Conservation (phyloP, 352 stramenopile genomes). For the Phytophthora parvispora region DNA sequence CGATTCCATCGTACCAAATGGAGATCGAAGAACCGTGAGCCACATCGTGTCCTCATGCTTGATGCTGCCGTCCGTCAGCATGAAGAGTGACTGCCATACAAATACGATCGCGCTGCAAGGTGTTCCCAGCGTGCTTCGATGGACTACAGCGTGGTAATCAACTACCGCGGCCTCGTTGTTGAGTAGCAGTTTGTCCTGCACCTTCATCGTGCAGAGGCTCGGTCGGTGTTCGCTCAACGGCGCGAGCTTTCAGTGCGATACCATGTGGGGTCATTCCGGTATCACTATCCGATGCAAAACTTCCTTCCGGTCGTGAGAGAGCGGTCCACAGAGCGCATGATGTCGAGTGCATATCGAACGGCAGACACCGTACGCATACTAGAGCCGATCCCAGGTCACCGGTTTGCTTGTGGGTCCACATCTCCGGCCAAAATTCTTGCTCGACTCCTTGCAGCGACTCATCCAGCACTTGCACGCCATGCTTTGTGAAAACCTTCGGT, state of each 20-base stretch:
- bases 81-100: conserved; percentile 21
- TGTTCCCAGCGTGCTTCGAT: neutral
- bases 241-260: neutral
- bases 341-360: conserved; percentile 25
- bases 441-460: no score
- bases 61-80: neutral
- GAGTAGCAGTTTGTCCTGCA: neutral
- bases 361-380: conserved; percentile 22
- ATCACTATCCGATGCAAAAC: neutral
- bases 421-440: no score
- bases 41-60: conserved; percentile 20
- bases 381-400: conserved; percentile 5
- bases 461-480: neutral
- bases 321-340: conserved; percentile 19
- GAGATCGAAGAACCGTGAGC: conserved; percentile 10
- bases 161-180: neutral
- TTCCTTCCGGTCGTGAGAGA: conserved; percentile 1
- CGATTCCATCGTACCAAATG: conserved; percentile 6
- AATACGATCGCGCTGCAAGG: conserved; percentile 7
- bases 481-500: neutral
- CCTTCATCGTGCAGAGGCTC: conserved; percentile 14
- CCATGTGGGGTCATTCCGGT: neutral
- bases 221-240: conserved; percentile 17
- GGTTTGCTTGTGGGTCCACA: conserved; percentile 20
- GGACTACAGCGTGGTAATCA: conserved; percentile 15